Evolutionary conservation across 352 stramenopile species (phyloP), one percentile per base, ranked within the genome.

Genomic region (Elongisporangium anandrum): DNA sequence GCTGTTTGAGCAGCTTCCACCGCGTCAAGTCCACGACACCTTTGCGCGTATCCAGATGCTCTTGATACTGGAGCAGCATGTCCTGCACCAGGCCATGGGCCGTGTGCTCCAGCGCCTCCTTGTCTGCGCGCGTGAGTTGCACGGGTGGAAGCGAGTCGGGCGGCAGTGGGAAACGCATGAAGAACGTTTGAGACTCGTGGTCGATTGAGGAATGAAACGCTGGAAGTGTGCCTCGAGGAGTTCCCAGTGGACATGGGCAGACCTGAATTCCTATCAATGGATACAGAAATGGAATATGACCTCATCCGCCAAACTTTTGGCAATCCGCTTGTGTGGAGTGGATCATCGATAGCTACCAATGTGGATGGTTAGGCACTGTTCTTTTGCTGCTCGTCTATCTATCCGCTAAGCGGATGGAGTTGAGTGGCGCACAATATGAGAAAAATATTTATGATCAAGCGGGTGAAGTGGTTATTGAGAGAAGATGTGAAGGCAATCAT

Each of bases 1-100:
- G 70, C 29, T 63, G 65, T 51, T 76, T 76, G 62, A 76, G 61
- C 48, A 63, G 53, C 51, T 73, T 76, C 69, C 69, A 76, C 50
- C 59, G 52, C 38, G 64, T 66, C 17, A 51, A 45, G 50, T 71
- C 62, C 19, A 56, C 59, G 9, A 64, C n/a, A 0, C 59, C 59
- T 6, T 65, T 61, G 48, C 54, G 56, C 45, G 64, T 49, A 50
- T 62, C 53, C 48, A 65, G 65, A 49, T 70, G 63, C 16, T 26
- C 47, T 8, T 69, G 59, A 26, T 66, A 73, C 24, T 76, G 41
- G 21, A 48, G 22, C 5, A 59, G 16, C 8, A 48, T 29, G 22
- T 59, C 45, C 41, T 29, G 54, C 16, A 59, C 41, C 21, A 59
- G 47, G 19, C 21, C 23, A 16, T 26, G 41, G n/a, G 54, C 47